Conservation (phyloP, 106 monocot species). For the Agapanthus africanus region DNA sequence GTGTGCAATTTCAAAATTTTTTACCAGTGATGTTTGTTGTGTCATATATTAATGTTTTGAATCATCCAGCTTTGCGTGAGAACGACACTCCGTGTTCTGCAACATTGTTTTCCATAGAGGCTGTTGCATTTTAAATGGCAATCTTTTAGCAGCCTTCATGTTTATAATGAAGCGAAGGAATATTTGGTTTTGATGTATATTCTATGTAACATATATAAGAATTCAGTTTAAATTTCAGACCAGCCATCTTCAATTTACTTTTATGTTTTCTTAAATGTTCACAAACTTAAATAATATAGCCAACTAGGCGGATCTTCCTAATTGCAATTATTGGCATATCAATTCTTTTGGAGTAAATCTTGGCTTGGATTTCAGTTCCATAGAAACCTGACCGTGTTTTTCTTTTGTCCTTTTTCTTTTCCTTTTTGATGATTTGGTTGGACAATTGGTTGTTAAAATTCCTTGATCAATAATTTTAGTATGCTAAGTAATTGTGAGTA, state of each 20-base stretch:
- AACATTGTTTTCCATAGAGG: background rate
- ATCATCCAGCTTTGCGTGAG: too few relatives aligned
- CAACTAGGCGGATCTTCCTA: too few relatives aligned
- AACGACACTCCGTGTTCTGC: background rate
- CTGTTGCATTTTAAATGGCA: background rate
- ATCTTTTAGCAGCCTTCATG: background rate
- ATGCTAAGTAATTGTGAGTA: too few relatives aligned
- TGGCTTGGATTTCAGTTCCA: too few relatives aligned
- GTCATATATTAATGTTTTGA: background rate
- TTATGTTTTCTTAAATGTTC: background rate
- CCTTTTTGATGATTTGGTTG: too few relatives aligned
- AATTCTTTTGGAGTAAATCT: too few relatives aligned
- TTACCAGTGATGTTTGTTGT: background rate
- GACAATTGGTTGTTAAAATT: too few relatives aligned
- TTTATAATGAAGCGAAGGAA: background rate
- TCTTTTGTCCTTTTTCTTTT: too few relatives aligned
- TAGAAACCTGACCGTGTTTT: too few relatives aligned
- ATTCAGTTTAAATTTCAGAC: background rate
- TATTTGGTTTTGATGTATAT: too few relatives aligned
- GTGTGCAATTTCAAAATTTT: background rate
- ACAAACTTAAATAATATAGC: background rate
- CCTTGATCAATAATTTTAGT: too few relatives aligned
- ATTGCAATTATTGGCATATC: background rate
- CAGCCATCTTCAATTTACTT: too few relatives aligned
- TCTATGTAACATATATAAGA: background rate